Evolutionary conservation across 2,329 filamentous ascomycete species (phyloP), one percentile per base, ranked within the genome.

Genomic region (Beauveria caledonica): DNA sequence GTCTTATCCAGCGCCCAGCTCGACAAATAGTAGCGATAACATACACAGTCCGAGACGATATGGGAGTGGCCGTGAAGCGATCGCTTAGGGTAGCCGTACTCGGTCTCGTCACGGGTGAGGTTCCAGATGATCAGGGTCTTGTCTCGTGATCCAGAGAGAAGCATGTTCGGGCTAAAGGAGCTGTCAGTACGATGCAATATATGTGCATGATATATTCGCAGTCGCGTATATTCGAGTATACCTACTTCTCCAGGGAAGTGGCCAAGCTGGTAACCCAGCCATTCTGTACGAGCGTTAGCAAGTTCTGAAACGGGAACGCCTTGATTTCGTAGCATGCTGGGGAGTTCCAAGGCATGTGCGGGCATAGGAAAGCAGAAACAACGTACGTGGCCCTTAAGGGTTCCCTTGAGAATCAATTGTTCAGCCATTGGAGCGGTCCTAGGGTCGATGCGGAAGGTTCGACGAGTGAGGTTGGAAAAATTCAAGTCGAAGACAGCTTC

Each of bases 91-190:
- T 96, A 96, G 73, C 94, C 94, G 86, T 97, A 99, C 77, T 90
- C 88, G 77, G 87, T 87, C 83, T 97, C 94, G 80, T 97, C 92
- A 81, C 94, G 93, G 80, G 94, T 97, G 75, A 99, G 86, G 86
- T 97, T 96, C 94, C 94, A 99, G 87, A 99, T 96, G 84, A 99
- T 99, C 78, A 99, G 85, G 71, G 90, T 90, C 89, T 97, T 97
- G 86, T 99, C 94, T 82, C 94, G 92, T 77, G 86, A 91, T 75
- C 85, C 93, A 70, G 94, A 99, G 74, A 99, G 87, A 78, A 99
- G 92, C 93, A 99, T 97, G 86, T 99, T 97, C 76, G 94, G 94
- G 89, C 91, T 86, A 62, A 66, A 61, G 64, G 65, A 62, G 17
- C 62, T 10, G 65, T 70, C 62, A 69, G 67, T 25, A 55, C 27